Conservation (phyloP, 306 rosid species). For the Dalbergia cochinchinensis region DNA sequence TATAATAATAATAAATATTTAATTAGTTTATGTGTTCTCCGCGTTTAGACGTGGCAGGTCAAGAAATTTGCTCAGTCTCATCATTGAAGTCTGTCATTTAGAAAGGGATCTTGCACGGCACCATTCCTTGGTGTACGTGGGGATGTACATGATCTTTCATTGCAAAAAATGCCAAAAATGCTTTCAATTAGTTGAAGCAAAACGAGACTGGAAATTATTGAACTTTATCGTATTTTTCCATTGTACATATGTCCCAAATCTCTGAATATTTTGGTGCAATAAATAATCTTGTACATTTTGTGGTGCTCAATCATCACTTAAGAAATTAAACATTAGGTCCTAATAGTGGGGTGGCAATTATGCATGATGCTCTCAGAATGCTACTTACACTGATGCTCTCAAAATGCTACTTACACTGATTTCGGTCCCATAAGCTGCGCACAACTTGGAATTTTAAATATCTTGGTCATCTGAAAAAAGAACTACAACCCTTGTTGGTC, state of each 20-base stretch:
- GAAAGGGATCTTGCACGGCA: conserved; percentile 16
- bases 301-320: neutral
- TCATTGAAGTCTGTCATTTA: conserved; percentile 48
- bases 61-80: conserved; percentile 47
- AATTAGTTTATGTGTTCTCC: conserved; percentile 43
- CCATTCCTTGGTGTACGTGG: conserved; percentile 27
- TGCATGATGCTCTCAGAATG: conserved; percentile 23
- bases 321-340: neutral
- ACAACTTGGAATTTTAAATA: conserved; percentile 22
- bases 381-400: neutral
- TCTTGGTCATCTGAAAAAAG: neutral
- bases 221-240: neutral
- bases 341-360: neutral
- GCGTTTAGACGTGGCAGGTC: conserved; percentile 50
- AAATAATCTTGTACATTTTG: neutral
- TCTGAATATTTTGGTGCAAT: neutral
- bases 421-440: conserved; percentile 25
- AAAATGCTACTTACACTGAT: conserved; percentile 3
- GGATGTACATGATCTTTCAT: neutral
- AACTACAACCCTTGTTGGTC: neutral
- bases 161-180: neutral
- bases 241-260: neutral
- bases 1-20: neutral
- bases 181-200: neutral
- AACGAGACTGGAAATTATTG: neutral